Evolutionary conservation across 1,139 yeast species (phyloP), one percentile per base, ranked within the genome.

Genomic region (Saccharomyces hybrid): DNA sequence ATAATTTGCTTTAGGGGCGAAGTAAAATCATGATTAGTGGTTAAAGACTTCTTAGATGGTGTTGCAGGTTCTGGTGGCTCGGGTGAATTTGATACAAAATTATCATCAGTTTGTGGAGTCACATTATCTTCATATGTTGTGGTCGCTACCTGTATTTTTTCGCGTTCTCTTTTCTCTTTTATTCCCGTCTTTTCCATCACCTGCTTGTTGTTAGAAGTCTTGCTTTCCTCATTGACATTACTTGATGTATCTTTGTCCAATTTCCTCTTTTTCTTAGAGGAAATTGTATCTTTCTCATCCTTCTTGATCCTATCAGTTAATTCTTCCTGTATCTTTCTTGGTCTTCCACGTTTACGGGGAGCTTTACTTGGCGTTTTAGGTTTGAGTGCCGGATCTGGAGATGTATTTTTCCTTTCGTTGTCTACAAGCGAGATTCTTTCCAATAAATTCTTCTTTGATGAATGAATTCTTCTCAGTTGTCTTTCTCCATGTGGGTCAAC

Each of bases 1-100:
- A 59, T 63, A 3, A 57, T 62, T 48, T 59, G 64, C 46, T 61
- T 63, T 34, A 63, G 50, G 1, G 70, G 67, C 5, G 71, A 65
- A 4, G 68, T 59, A 47, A 66, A 64, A 29, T 58, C 60, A 49
- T 57, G 62, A 23, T 53, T 60, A 7, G 57, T 55, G 14, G 56
- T 55, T 9, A 56, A 60, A 2, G 55, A 55, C 44, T 55, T 41
- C 42, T 57, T 58, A 26, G 57, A 60, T 8, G 69, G 63, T 2
- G 69, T 67, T 5, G 63, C 61, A 2, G 53, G 52, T 20, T 58
- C 61, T 5, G 55, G 51, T 13, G 46, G 49, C 3, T 52, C 55
- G 9, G 47, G 55, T 26, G 29, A 46, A 44, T 44, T 23, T 41
- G 23, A 46, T 49, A 5, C 28, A 46, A 13, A 38, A 38, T 2